Conservation (phyloP, 805 yeast genomes). For the Saccharomycopsis malanga region DNA sequence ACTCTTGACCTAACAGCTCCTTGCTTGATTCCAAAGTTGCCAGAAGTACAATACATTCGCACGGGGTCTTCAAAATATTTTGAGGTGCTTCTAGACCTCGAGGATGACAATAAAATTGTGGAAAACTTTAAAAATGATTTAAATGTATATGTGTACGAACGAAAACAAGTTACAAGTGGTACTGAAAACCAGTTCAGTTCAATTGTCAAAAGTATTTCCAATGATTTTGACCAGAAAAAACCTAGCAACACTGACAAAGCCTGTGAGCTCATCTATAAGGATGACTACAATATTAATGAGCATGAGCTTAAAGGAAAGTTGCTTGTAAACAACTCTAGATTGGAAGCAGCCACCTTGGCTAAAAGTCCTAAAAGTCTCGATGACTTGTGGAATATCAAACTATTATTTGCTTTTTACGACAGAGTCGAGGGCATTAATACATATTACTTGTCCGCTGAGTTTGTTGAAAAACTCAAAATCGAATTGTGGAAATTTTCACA, state of each 20-base stretch:
- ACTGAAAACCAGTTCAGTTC: conserved; percentile 32
- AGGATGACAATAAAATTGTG: conserved; percentile 29
- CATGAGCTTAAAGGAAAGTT: conserved; percentile 2
- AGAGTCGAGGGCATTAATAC: conserved; percentile 30
- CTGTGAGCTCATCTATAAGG: conserved; percentile 11
- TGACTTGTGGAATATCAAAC: conserved; percentile 56
- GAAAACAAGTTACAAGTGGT: conserved; percentile 33
- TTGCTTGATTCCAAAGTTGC: conserved; percentile 56
- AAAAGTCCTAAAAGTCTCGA: conserved; percentile 37
- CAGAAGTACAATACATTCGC: conserved; percentile 40
- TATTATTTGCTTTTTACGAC: conserved; percentile 57
- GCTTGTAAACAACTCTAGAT: conserved; percentile 44
- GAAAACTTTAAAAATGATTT: conserved; percentile 37
- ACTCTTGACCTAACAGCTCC: conserved; percentile 45
- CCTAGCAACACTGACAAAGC: conserved; percentile 8
- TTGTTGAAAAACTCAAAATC: conserved; percentile 46
- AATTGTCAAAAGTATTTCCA: conserved; percentile 5
- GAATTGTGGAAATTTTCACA: conserved; percentile 30
- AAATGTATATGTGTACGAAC: conserved; percentile 47
- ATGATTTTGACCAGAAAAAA: conserved; percentile 3
- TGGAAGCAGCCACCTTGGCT: conserved; percentile 43
- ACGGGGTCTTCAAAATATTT: conserved; percentile 45
- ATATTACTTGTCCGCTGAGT: conserved; percentile 41
- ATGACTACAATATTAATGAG: not conserved
- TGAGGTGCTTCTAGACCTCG: conserved; percentile 42